Evolutionary conservation across 1,139 yeast species (phyloP).

Genomic region (Candida mesenterica): DNA sequence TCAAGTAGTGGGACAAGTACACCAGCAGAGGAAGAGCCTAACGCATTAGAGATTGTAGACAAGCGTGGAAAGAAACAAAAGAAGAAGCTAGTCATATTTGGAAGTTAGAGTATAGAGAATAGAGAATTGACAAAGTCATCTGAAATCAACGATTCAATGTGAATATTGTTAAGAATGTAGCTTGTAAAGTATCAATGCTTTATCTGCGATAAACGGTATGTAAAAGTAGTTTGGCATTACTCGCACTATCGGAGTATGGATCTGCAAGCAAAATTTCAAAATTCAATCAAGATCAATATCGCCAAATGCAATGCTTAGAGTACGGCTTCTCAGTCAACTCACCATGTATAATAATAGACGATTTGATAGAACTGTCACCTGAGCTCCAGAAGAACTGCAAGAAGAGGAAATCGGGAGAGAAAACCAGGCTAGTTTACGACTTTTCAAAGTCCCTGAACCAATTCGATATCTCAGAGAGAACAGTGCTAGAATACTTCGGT

Average conservation of each 20-base stretch:
- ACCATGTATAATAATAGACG: not conserved
- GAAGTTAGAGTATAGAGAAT: constrained; percentile 1
- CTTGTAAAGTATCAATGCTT: no score
- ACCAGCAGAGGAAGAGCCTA: constrained; percentile 8
- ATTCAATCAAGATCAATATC: no score
- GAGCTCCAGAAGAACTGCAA: constrained; percentile 6
- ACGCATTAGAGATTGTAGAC: constrained; percentile 19
- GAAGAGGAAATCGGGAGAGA: constrained; percentile 2
- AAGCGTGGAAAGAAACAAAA: constrained; percentile 30
- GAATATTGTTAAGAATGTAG: no score
- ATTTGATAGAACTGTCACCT: constrained; percentile 10
- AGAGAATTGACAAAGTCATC: constrained; percentile 1
- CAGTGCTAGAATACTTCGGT: constrained; percentile 16
- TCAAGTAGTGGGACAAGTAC: constrained; percentile 5
- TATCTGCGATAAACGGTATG: no score
- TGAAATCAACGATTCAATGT: no score
- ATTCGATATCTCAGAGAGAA: constrained; percentile 18
- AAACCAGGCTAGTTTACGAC: constrained; percentile 9
- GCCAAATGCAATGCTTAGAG: not conserved
- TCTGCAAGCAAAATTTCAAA: no score
- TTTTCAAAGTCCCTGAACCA: constrained; percentile 15
- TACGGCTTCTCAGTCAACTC: not conserved
- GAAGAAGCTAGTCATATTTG: constrained; percentile 24
- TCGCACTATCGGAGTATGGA: no score
- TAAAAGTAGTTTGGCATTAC: no score